Conservation (phyloP, 176 grass and related monocot genomes). For the Oryza meridionalis region DNA sequence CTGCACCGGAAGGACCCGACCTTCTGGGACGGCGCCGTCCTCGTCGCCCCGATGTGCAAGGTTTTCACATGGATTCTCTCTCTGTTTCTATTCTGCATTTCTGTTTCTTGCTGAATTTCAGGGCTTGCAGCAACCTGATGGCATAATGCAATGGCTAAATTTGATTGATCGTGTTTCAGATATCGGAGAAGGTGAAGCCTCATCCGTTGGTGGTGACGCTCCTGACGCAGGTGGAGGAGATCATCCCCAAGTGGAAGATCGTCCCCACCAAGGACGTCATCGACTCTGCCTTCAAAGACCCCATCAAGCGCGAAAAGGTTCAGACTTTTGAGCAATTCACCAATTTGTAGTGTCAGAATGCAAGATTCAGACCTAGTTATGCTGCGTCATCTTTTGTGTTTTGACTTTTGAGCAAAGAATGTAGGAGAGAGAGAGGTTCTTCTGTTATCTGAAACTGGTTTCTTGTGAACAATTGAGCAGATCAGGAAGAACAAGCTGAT, state of each 20-base stretch:
- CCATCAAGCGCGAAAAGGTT: conserved; percentile 79
- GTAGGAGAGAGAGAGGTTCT: background rate
- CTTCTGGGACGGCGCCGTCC: conserved; percentile 87
- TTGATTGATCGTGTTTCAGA: conserved; percentile 38
- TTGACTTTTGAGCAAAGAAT: background rate
- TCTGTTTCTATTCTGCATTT: background rate
- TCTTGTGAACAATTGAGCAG: conserved; percentile 43
- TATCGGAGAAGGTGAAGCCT: conserved; percentile 86
- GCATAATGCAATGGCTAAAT: background rate
- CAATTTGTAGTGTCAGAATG: no score
- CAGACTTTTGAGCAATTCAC: background rate
- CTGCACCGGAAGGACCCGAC: conserved; percentile 76
- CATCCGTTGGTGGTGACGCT: conserved; percentile 74
- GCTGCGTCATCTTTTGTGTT: background rate
- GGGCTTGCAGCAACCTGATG: background rate
- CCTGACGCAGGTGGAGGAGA: conserved; percentile 78
- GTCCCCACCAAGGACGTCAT: conserved; percentile 90
- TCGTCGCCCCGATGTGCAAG: conserved; percentile 95
- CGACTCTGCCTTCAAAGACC: conserved; percentile 84
- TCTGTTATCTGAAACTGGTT: background rate
- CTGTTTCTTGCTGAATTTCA: background rate
- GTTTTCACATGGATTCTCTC: conserved; percentile 24
- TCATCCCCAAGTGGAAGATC: conserved; percentile 96
- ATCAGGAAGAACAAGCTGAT: conserved; percentile 92
- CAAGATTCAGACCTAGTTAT: background rate